Evolutionary conservation across 768 basidiomycete genomes (phyloP).

Genomic region (Phlegmacium glaucopus): DNA sequence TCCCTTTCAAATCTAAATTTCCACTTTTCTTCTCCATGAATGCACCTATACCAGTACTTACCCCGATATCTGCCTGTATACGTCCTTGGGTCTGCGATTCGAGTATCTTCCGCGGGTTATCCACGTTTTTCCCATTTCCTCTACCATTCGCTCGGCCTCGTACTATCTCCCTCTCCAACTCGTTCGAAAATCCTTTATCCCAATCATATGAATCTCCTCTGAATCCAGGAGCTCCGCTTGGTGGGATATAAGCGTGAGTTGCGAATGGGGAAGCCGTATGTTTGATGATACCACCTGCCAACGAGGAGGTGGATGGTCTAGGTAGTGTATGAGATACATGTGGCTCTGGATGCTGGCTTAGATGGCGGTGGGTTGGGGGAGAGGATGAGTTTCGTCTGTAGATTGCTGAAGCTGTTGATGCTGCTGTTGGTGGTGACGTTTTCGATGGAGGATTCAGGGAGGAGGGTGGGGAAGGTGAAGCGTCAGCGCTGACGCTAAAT

Average conservation of each 20-base stretch:
- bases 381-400: neutral
- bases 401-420: neutral
- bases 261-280: conserved; percentile 35
- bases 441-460: neutral
- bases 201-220: conserved; percentile 58
- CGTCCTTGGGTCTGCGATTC: neutral
- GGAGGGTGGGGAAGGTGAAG: too few species aligned
- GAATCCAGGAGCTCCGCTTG: conserved; percentile 76
- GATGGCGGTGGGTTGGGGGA: neutral
- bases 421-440: neutral
- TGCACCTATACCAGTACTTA: conserved; percentile 29
- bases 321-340: conserved; percentile 2
- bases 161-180: conserved; percentile 45
- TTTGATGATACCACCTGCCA: conserved; percentile 10
- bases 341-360: neutral
- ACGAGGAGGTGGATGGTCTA: conserved; percentile 39
- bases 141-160: neutral
- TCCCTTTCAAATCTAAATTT: conserved; percentile 48
- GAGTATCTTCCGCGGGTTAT: neutral
- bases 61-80: neutral
- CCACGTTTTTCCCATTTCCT: conserved; percentile 1
- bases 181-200: conserved; percentile 64
- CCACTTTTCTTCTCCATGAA: conserved; percentile 50
- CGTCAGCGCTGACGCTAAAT: too few species aligned
- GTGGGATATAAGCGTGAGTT: conserved; percentile 39